Conservation (phyloP, 164 flowering plant genomes). For the Litsea cubeba region DNA sequence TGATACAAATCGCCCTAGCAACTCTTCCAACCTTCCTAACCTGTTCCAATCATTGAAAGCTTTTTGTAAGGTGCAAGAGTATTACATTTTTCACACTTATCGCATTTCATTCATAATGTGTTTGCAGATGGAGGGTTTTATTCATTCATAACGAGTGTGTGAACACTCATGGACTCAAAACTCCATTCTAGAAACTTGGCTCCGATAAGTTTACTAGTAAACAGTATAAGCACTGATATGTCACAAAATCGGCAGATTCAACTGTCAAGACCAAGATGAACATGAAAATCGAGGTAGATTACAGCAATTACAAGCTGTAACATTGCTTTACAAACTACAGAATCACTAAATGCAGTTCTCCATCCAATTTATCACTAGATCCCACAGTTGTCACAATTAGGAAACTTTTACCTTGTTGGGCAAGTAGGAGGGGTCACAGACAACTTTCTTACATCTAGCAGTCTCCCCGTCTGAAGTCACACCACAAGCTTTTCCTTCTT, state of each 20-base stretch:
- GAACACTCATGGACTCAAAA: background rate
- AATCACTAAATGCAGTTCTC: background rate
- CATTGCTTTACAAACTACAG: background rate
- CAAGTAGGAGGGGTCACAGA: slow-evolving; percentile 96
- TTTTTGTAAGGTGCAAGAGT: background rate
- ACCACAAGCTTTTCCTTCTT: slow-evolving; percentile 78
- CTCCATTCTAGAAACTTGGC: background rate
- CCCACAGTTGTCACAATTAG: slow-evolving; percentile 3
- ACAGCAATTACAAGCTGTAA: background rate
- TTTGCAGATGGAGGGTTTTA: no score
- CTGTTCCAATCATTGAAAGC: slow-evolving; percentile 33
- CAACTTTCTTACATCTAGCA: slow-evolving; percentile 90
- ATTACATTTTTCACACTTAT: background rate
- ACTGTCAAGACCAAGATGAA: background rate
- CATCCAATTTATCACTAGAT: background rate
- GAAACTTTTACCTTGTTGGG: slow-evolving; percentile 62
- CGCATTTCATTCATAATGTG: background rate
- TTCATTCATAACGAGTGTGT: background rate
- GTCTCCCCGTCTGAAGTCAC: slow-evolving; percentile 97
- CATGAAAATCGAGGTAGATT: background rate
- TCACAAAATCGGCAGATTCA: background rate
- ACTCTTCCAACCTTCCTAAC: slow-evolving; percentile 87
- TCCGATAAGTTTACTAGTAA: background rate
- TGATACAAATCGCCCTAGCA: slow-evolving; percentile 90
- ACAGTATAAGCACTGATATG: background rate